phyloP scores from a whole-genome alignment of 169 alveolate species.

The Plasmodium sp. region DNA sequence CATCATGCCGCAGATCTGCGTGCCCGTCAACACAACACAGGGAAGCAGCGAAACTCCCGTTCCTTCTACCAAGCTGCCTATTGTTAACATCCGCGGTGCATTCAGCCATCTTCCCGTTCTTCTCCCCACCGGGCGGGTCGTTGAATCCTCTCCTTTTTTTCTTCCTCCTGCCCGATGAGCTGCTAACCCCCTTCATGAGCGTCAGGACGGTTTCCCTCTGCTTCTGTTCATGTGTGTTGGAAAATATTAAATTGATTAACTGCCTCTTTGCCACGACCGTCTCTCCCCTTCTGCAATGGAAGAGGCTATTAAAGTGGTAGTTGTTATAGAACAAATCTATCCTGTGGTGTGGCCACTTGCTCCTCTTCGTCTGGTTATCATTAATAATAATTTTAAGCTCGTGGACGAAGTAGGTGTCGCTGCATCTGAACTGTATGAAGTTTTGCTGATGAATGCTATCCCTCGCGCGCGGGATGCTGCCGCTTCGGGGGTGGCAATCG shows the following conservation, averaged over 20 bases:
- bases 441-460: not conserved
- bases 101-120: too few relatives aligned
- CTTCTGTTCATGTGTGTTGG: not conserved
- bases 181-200: not conserved
- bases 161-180: not conserved
- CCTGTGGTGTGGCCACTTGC: not conserved
- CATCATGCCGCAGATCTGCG: not conserved
- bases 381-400: conserved; percentile 9
- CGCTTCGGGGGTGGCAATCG: not conserved
- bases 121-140: too few relatives aligned
- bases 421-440: not conserved
- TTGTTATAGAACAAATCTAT: conserved; percentile 10
- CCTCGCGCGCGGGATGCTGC: not conserved
- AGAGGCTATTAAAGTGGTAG: not conserved
- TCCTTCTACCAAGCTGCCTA: too few relatives aligned
- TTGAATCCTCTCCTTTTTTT: not conserved
- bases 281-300: not conserved
- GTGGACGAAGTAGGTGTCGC: conserved; percentile 15
- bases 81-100: too few relatives aligned
- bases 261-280: not conserved
- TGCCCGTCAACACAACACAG: not conserved
- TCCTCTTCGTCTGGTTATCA: not conserved
- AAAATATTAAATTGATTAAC: not conserved
- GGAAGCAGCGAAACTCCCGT: too few relatives aligned
- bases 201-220: not conserved